Percentiles rank a stretch among this genome's conserved stretches.
Conservation (phyloP, 495 filamentous ascomycete genomes). For the Talaromyces ruber region DNA sequence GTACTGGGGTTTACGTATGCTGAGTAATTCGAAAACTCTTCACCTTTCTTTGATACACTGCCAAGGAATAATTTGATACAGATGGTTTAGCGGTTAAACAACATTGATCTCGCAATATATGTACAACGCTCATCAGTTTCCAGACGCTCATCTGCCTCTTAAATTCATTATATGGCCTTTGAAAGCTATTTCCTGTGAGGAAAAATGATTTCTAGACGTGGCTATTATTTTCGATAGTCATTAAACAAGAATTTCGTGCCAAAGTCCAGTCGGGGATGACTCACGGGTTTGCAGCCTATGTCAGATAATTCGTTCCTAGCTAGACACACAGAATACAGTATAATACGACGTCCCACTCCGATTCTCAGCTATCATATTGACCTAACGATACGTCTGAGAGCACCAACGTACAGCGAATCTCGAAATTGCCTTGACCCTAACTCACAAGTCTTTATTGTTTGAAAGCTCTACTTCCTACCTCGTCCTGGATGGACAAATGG, state of each 20-base stretch:
- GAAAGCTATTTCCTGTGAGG: not conserved
- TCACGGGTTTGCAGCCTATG: not conserved
- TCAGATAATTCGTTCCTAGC: no score
- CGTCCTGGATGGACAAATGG: not conserved
- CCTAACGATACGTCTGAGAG: no score
- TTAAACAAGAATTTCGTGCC: not conserved
- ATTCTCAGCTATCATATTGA: conserved; percentile 1
- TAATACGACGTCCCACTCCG: no score
- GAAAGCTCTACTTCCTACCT: not conserved
- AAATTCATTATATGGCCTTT: not conserved
- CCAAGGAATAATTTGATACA: no score
- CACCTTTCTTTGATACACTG: no score
- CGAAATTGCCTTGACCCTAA: not conserved
- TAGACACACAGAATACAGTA: no score
- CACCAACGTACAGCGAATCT: not conserved
- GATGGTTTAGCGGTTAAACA: no score
- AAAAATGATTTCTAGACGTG: not conserved
- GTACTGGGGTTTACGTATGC: no score
- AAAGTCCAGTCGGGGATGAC: not conserved
- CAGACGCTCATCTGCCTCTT: not conserved
- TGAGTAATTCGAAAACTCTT: no score
- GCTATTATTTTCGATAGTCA: not conserved
- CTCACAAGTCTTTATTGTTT: not conserved
- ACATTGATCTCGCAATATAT: not conserved
- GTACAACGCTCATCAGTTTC: not conserved